Base-by-base conservation (phyloP, 768 basidiomycete genomes). In the Calocera cornea region DNA sequence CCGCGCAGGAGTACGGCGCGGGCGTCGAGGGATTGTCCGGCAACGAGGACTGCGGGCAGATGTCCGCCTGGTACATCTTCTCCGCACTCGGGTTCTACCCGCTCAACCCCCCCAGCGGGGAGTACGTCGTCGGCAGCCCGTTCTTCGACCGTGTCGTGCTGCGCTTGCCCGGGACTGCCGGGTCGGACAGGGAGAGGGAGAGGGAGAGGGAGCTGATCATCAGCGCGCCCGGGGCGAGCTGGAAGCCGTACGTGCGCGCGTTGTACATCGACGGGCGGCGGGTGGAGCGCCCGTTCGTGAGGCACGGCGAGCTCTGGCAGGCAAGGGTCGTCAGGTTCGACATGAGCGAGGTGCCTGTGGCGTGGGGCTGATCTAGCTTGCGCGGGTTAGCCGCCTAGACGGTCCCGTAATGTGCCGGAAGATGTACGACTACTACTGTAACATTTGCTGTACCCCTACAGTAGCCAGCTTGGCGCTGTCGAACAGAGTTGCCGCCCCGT, bases 21-120 rank as follows among this genome's bases (percentile, higher is more conserved):
- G 84, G 87, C 0, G 80, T 86, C 0, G 83, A 79, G 41, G 90
- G 91, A 1, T 77, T 93, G 2, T 84, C 88, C 2, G 90, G 90
- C 87, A 93, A 92, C 71, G 90, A 93, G 74, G 90, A 93, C 73
- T 92, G 90, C 70, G 90, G 90, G 0, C 90, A 93, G 74, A 92
- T 92, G 90, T 89, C 87, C 71, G 88, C 90, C 0, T 92, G 90
- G 90, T 92, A 87, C 71, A 81, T 92, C 16, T 92, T 90, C 77
- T 87, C 84, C 64, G 84, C 89, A 0, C 80, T 93, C 75, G 90
- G 90, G 0, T 89, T 92, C 75, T 92, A 92, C 71, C 89, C 89
- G 40, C 89, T 92, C 41, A 87, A 92, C 73, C 90, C 90, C 0
- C 87, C 87, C 0, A 88, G 87, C 0, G 85, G 83, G 1, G 83